These are phyloP conservation scores for Fusarium ambrosium DNA, from an alignment of 2,329 filamentous ascomycete genomes.

Conservation along the genomic window DNA sequence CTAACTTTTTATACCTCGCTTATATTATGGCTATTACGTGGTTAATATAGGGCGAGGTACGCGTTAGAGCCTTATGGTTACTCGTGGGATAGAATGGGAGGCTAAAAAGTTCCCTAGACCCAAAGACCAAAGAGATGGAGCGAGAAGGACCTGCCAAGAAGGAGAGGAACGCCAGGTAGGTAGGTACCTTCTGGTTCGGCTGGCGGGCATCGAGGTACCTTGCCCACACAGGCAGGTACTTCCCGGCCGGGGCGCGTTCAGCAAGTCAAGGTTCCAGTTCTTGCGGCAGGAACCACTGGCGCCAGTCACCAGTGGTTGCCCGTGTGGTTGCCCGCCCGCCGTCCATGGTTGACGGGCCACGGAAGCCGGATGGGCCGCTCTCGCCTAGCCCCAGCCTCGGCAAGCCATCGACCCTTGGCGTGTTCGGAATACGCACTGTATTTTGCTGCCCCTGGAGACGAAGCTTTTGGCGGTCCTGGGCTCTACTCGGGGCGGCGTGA, in stretches of 20 bases:
- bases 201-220: conserved; percentile 2
- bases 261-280: not conserved
- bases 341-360: conserved; percentile 25
- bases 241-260: not conserved
- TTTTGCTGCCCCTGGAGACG: conserved; percentile 10
- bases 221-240: conserved; percentile 12
- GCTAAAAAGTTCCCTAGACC: conserved; percentile 9
- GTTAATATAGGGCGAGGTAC: too few species aligned
- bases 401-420: conserved; percentile 5
- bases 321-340: not conserved
- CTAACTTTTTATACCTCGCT: too few species aligned
- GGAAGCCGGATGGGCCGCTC: conserved; percentile 33
- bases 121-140: conserved; percentile 4
- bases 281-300: conserved; percentile 18
- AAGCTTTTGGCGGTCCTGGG: not conserved
- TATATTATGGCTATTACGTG: too few species aligned
- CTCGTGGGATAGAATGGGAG: conserved; percentile 7
- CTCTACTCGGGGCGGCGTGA: not conserved
- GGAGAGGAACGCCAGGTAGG: not conserved
- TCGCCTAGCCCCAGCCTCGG: conserved; percentile 18
- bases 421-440: conserved; percentile 15
- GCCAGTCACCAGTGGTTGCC: not conserved
- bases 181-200: conserved; percentile 25
- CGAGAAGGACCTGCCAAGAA: not conserved
- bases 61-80: too few species aligned